Evolutionary conservation across 805 yeast genomes (phyloP).

Genomic region (Starmerella stellata): DNA sequence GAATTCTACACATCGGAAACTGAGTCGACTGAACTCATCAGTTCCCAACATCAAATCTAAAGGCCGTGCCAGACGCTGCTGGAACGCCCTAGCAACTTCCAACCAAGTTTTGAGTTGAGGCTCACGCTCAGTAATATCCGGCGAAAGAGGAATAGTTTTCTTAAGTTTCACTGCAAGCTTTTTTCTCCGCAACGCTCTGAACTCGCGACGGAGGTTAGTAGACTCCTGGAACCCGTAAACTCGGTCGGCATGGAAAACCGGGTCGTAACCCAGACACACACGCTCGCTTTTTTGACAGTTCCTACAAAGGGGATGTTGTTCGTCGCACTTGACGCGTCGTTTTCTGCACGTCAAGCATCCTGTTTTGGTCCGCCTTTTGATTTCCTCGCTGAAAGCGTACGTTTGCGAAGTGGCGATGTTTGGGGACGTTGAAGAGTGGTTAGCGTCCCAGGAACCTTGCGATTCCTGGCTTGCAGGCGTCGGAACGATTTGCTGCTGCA

Average conservation of each 20-base stretch:
- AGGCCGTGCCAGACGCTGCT: conserved; percentile 14
- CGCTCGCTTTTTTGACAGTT: conserved; percentile 51
- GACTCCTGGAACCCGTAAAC: conserved; percentile 4
- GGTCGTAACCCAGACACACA: conserved; percentile 50
- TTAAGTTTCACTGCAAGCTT: not conserved
- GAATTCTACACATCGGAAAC: conserved; percentile 6
- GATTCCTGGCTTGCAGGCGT: not conserved
- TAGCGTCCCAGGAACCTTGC: not conserved
- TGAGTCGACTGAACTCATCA: conserved; percentile 13
- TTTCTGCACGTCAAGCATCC: conserved; percentile 61
- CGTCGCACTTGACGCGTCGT: conserved; percentile 60
- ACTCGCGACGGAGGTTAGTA: not conserved
- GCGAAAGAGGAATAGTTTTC: not conserved
- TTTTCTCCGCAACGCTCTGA: not conserved
- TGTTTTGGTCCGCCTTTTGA: conserved; percentile 40
- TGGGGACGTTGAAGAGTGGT: not conserved
- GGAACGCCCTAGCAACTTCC: conserved; percentile 15
- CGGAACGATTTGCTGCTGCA: not conserved
- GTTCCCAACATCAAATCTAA: conserved; percentile 19
- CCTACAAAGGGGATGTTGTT: conserved; percentile 47
- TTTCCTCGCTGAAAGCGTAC: not conserved
- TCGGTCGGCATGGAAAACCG: conserved; percentile 18
- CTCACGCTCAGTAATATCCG: not conserved
- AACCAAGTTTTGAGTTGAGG: conserved; percentile 12
- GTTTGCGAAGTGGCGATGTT: not conserved